Evolutionary conservation across 169 alveolate genomes (phyloP), one percentile per base, ranked within the genome.

Genomic region (Fabrea salina): DNA sequence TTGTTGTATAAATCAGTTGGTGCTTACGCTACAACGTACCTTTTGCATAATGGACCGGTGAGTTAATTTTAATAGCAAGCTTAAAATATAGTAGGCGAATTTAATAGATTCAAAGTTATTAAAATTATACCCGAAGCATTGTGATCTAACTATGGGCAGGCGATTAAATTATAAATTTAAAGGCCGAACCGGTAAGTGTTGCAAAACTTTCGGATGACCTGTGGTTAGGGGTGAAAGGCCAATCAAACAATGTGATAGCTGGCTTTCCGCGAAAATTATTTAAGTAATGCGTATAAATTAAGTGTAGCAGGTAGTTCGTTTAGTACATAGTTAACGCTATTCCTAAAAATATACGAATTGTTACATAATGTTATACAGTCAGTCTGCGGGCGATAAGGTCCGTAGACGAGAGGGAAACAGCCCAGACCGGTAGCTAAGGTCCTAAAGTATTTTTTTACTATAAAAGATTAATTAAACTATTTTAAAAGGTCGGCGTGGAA

Each of bases 161-260:
- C 35, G 54, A 84, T 39, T 22, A 68, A 22, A 53, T 39, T 57
- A 50, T 75, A 22, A 72, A 33, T 19, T 49, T 39, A 30, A 85
- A 79, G 91, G n/a, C 84, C 54, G 88, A 82, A 86, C 88, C 84
- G 87, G 90, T 82, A 57, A 61, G 66, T 82, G 91, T 87, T 81
- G 93, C 83, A 87, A 82, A 64, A 82, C 68, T 78, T 53, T 82
- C 84, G 75, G 92, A 86, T 54, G 93, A 86, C 72, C 57, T 86
- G 87, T 71, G 77, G 32, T 66, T 86, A 86, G 93, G 78, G 93
- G 93, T 86, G 90, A 87, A 82, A 87, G 85, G 91, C 91, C 44
- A 37, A 70, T 74, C 91, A 84, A 87, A 64, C 56, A 67, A 57
- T 53, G 91, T 50, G 90, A 86, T 87, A 87, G 93, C 93, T 87